Evolutionary conservation across 192 early-diverging fungal genomes (phyloP).

Genomic region (Linnemannia hyalina): DNA sequence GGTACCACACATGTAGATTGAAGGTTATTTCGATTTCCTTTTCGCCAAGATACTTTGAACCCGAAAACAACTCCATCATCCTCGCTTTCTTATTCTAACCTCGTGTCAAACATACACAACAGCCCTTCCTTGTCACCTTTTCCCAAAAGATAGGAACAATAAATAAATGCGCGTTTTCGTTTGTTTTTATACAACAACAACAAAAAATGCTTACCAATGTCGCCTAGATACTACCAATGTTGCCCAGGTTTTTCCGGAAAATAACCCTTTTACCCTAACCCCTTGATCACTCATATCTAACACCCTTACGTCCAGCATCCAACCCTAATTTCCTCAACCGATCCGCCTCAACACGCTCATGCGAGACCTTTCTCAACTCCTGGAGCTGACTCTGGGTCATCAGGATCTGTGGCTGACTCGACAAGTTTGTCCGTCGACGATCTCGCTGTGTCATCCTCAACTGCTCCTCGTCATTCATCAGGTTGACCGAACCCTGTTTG

Average conservation of each 20-base stretch:
- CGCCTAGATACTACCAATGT: no score
- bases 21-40: background rate
- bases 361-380: conserved; percentile 57
- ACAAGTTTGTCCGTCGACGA: conserved; percentile 23
- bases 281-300: conserved; percentile 62
- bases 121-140: no score
- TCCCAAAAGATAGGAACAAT: no score
- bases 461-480: conserved; percentile 66
- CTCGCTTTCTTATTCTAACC: no score
- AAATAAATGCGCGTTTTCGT: no score
- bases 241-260: background rate
- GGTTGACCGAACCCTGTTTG: conserved; percentile 44
- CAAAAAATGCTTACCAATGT: no score
- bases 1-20: background rate
- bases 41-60: background rate
- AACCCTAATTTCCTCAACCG: conserved; percentile 66
- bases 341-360: conserved; percentile 66
- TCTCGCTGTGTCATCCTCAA: conserved; percentile 55
- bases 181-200: no score
- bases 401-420: conserved; percentile 23
- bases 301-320: conserved; percentile 63
- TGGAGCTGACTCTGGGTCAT: conserved; percentile 62
- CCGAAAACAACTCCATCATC: no score
- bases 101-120: no score
- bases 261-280: background rate